Conservation (phyloP, 2,329 filamentous ascomycete genomes). For the Apiospora aurea region DNA sequence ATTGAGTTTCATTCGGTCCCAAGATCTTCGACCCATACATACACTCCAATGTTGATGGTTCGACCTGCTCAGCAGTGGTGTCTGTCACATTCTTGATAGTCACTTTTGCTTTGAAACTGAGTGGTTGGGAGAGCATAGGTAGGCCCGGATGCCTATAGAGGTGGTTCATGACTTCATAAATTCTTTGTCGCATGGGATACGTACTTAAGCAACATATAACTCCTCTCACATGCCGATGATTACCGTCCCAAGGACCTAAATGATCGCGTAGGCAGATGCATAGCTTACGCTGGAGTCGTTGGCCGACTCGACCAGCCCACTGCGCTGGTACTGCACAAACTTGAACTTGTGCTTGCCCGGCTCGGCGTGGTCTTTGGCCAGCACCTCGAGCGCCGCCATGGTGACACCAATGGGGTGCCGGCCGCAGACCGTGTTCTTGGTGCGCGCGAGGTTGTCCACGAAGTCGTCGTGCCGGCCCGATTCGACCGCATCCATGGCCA, state of each 20-base stretch:
- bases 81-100: neutral
- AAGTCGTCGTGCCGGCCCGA: slow-evolving; percentile 76
- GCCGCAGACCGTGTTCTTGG: slow-evolving; percentile 92
- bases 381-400: slow-evolving; percentile 83
- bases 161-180: slow-evolving; percentile 11
- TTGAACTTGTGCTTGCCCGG: slow-evolving; percentile 66
- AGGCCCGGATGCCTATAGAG: neutral
- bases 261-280: slow-evolving; percentile 85
- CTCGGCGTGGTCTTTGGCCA: slow-evolving; percentile 50
- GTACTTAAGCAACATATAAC: neutral
- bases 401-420: slow-evolving; percentile 92
- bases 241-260: slow-evolving; percentile 50
- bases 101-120: neutral
- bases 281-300: slow-evolving; percentile 92
- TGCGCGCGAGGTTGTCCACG: slow-evolving; percentile 70
- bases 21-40: too few species aligned
- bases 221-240: neutral
- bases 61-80: neutral
- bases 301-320: slow-evolving; percentile 72
- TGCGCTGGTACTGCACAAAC: slow-evolving; percentile 88
- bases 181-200: neutral
- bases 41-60: too few species aligned
- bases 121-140: neutral
- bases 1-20: too few species aligned
- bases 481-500: slow-evolving; percentile 85